These are phyloP conservation scores for Axilococcus clingmanii DNA, from an alignment of 139 green algal species.

Conservation along the genomic window DNA sequence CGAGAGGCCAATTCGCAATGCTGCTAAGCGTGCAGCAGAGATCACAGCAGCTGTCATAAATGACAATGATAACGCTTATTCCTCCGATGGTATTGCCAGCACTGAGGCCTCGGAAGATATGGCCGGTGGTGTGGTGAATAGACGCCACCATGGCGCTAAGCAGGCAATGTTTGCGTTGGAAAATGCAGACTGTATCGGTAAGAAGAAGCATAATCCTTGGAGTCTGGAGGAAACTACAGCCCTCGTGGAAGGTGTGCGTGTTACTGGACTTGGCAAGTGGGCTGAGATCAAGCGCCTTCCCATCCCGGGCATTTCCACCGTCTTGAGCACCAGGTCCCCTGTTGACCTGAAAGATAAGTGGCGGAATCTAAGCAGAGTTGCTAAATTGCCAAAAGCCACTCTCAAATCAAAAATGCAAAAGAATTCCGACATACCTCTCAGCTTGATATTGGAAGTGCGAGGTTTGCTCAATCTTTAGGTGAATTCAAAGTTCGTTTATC, in stretches of 20 bases:
- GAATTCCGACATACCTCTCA: constrained; percentile 13
- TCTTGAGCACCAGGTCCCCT: constrained; percentile 13
- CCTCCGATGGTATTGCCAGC: too few species aligned
- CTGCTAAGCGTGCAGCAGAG: constrained; percentile 7
- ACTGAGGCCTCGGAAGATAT: neutral
- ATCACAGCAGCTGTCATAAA: constrained; percentile 5
- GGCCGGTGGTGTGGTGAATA: neutral
- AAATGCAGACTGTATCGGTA: neutral
- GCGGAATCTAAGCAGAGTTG: constrained; percentile 30
- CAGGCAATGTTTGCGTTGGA: neutral
- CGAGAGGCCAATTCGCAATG: constrained; percentile 3
- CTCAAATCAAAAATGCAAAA: constrained; percentile 13
- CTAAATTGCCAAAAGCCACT: constrained; percentile 17
- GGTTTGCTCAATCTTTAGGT: too few species aligned
- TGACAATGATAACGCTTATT: neutral
- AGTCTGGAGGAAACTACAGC: constrained; percentile 53
- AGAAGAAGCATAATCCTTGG: constrained; percentile 61
- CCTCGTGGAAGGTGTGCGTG: constrained; percentile 58
- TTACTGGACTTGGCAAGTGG: constrained; percentile 60
- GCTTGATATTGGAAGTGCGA: constrained; percentile 16
- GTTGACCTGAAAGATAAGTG: constrained; percentile 40
- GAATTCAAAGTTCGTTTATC: too few species aligned
- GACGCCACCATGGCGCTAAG: neutral
- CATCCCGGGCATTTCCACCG: constrained; percentile 7
- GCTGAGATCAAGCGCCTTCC: constrained; percentile 44